Conservation (phyloP, 2,329 filamentous ascomycete species). For the Botrytis byssoidea region DNA sequence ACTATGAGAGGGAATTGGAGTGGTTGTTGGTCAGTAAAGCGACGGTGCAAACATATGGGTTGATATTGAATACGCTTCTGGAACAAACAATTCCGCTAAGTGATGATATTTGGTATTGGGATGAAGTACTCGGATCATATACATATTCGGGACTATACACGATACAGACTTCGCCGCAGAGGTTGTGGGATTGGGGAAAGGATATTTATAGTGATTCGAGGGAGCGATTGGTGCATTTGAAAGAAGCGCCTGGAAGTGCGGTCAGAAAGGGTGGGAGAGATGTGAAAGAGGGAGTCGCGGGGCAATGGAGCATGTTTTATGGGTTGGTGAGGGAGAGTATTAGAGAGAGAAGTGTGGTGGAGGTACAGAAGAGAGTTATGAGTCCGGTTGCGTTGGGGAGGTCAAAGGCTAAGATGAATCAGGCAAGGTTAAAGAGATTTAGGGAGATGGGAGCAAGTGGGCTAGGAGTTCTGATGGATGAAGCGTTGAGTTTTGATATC, state of each 20-base stretch:
- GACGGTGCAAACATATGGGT: slow-evolving; percentile 83
- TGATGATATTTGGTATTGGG: slow-evolving; percentile 95
- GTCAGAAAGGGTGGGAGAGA: slow-evolving; percentile 29
- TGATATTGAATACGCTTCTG: slow-evolving; percentile 72
- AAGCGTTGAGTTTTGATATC: slow-evolving; percentile 69
- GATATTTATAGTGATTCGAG: slow-evolving; percentile 63
- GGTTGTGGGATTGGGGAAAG: slow-evolving; percentile 69
- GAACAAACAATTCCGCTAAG: slow-evolving; percentile 80
- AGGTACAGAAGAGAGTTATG: slow-evolving; percentile 69
- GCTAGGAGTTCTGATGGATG: slow-evolving; percentile 82
- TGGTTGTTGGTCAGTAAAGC: slow-evolving; percentile 92
- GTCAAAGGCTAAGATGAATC: slow-evolving; percentile 73
- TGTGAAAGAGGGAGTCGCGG: slow-evolving; percentile 43
- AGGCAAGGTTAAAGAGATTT: slow-evolving; percentile 66
- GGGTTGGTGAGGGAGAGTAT: slow-evolving; percentile 74
- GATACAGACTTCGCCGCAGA: slow-evolving; percentile 77
- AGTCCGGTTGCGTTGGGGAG: slow-evolving; percentile 76
- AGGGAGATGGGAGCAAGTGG: slow-evolving; percentile 81
- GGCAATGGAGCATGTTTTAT: slow-evolving; percentile 72
- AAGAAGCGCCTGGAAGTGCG: slow-evolving; percentile 33
- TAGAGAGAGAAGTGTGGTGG: slow-evolving; percentile 66
- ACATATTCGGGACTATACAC: slow-evolving; percentile 79
- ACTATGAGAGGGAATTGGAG: slow-evolving; percentile 75
- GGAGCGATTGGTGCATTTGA: slow-evolving; percentile 34
- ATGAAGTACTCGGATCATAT: slow-evolving; percentile 78